Evolutionary conservation across 1,284 basidiomycete genomes (phyloP), one percentile per base, ranked within the genome.

Genomic region (Vanrija pseudolonga): DNA sequence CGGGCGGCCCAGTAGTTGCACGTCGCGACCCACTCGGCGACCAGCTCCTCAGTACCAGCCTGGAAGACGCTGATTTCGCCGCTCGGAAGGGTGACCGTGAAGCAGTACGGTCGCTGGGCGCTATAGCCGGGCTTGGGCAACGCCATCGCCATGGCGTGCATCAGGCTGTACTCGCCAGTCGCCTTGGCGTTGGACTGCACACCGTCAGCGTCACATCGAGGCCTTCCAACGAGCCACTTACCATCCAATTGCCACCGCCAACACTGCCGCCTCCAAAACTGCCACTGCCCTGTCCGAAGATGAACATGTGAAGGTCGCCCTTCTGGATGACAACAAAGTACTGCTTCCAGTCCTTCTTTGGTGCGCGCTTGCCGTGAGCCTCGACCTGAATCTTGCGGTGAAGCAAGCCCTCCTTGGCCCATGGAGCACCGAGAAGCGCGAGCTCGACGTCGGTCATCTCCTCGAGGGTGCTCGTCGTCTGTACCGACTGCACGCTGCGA

Each of bases 1-100:
- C 94, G 82, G 0, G 95, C 95, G 0, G 95, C 91, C 93, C 94
- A 98, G 73, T 98, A 98, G 77, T 98, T 98, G 82, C 94, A 98
- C 0, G 95, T 96, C 32, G 88, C 87, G 8, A 97, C 93, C 95
- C 95, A 98, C 74, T 98, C 95, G 67, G 90, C 89, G 38, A 97
- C 92, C 18, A 98, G 83, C 64, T 97, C 94, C 67, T 96, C 94
- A 2, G 95, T 98, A 1, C 95, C 95, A 0, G 95, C 91, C 76
- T 98, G 94, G 81, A 96, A 97, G 79, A 97, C 94, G 76, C 88
- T 94, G 17, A 92, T 88, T 6, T 86, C 90, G 19, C 93, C 93
- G 59, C 84, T 85, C 0, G 94, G 81, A 43, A 95, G 80, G 0
- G 91, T 94, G 40, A 98, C 79, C n/a, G 92, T 91, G 84, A 98